Evolutionary conservation across 345 rosid species (phyloP).

Genomic region (Gynandropsis gynandra): DNA sequence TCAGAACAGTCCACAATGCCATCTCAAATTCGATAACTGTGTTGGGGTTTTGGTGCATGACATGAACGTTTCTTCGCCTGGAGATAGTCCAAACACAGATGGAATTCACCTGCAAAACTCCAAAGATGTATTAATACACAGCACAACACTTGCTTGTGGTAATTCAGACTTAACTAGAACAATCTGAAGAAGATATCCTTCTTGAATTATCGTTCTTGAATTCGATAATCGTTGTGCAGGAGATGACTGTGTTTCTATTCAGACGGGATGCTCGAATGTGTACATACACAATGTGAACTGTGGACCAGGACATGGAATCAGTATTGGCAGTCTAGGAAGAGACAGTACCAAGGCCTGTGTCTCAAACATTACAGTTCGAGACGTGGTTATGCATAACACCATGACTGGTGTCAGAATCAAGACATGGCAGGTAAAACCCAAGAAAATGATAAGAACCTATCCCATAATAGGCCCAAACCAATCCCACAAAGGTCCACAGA

Average conservation of each 20-base stretch:
- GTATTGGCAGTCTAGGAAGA: constrained; percentile 89
- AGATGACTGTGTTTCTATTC: constrained; percentile 88
- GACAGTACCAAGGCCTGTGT: constrained; percentile 86
- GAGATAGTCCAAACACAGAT: constrained; percentile 94
- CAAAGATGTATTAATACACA: constrained; percentile 68
- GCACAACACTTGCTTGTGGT: constrained; percentile 76
- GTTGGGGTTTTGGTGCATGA: constrained; percentile 76
- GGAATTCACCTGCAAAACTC: constrained; percentile 93
- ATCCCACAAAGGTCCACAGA: no score
- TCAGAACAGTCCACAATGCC: constrained; percentile 95
- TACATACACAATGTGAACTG: constrained; percentile 76
- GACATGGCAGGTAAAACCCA: constrained; percentile 98
- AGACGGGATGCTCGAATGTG: constrained; percentile 86
- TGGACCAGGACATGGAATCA: constrained; percentile 97
- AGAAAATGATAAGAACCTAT: no score
- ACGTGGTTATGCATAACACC: constrained; percentile 70
- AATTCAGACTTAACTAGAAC: constrained; percentile 14
- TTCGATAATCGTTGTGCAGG: no score
- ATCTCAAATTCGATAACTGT: constrained; percentile 93
- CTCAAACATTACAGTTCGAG: constrained; percentile 77
- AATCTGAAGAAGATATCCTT: no score
- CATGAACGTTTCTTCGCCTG: constrained; percentile 58
- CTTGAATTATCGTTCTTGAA: no score
- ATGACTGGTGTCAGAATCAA: constrained; percentile 91
- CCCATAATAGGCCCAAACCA: no score